A percentile compares a stretch with the other conserved stretches of the same genome.
phyloP scores from a whole-genome alignment of 164 flowering plant genomes.

The Paratinospora sagittata region DNA sequence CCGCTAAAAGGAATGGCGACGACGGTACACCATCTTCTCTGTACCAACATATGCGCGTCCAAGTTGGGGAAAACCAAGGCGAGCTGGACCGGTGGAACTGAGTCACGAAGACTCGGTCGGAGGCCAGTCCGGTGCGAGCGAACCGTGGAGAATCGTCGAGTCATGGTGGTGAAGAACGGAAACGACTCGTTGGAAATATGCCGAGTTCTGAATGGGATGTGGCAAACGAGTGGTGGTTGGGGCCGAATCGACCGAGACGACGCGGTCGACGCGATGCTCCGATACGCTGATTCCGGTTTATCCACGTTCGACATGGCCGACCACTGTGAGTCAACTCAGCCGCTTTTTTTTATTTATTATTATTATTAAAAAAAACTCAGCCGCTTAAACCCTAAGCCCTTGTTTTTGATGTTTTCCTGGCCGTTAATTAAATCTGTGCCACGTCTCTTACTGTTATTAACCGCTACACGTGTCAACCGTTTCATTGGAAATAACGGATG shows the following conservation, averaged over 20 bases:
- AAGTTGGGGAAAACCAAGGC: conserved; percentile 4
- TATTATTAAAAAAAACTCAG: no score
- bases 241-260: conserved; percentile 73
- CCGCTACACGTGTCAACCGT: no score
- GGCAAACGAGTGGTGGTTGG: conserved; percentile 99
- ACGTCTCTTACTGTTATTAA: background rate
- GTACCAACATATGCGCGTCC: conserved; percentile 10
- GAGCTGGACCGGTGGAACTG: background rate
- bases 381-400: background rate
- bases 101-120: conserved; percentile 8
- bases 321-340: conserved; percentile 44
- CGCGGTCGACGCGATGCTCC: conserved; percentile 91
- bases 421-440: background rate
- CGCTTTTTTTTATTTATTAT: no score
- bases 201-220: conserved; percentile 84
- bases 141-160: conserved; percentile 20
- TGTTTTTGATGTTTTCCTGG: background rate
- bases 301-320: conserved; percentile 96
- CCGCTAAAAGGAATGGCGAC: conserved; percentile 9
- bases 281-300: conserved; percentile 75
- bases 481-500: background rate
- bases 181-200: conserved; percentile 75
- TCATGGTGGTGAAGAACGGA: conserved; percentile 53
- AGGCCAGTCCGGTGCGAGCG: conserved; percentile 1
- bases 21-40: conserved; percentile 13